Base-by-base conservation (phyloP, 768 basidiomycete genomes). In the Tricholoma furcatifolium region DNA sequence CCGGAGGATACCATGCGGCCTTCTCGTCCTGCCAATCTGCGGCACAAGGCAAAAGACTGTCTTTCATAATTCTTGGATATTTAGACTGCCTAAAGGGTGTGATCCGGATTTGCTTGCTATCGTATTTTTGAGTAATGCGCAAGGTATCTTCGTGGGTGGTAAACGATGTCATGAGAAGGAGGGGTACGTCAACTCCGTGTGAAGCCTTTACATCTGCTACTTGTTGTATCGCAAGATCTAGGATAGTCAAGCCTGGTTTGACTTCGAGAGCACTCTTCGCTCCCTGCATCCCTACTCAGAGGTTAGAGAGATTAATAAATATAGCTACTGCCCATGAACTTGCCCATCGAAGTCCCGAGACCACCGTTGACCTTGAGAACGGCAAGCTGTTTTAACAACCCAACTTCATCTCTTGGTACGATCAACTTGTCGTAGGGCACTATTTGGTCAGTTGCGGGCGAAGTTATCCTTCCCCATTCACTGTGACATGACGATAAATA, bases 81-180 rank as follows among this genome's bases (percentile, higher is more conserved):
- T 87, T 80, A 17, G 90, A 91, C 72, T 94, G 93, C 67, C 86
- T 87, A 77, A 92, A 90, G 30, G 79, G 78, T 41, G 80, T 82
- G 69, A 93, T 88, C 62, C 86, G 85, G 65, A 93, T 81, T 66
- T 87, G 85, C 69, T 89, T 88, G 71, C 87, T 85, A 51, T 83
- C 78, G 70, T 93, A 91, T 71, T 92, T 93, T 70, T 91, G 87
- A 65, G 90, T 85, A 74, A 93, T 86, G 59, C 88, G 84, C 53
- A 86, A 78, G 31, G 91, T 93, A 67, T 94, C 91, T 41, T 92
- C 88, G 66, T 91, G 86, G 21, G 91, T 94, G 76, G 91, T 92
- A 79, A 94, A 94, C 31, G 90, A 92, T 62, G 91, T 93, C 93
- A 94, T 92, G 63, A 94, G 81, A 69, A 93, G 83, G 63, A 94